Percentiles rank a stretch among this genome's conserved stretches.
Conservation (phyloP, 169 alveolate genomes). For the Plasmodium gallinaceum region DNA sequence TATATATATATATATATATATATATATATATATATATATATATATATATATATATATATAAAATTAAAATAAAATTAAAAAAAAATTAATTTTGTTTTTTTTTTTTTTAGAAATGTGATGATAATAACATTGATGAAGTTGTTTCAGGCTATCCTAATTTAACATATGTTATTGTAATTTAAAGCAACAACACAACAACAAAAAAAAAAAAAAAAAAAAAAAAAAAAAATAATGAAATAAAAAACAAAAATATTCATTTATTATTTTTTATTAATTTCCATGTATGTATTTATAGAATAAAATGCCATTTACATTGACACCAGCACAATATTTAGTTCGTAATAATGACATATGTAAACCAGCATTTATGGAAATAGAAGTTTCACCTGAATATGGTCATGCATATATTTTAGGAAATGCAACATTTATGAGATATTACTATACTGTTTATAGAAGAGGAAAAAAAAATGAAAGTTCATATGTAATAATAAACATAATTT, state of each 20-base stretch:
- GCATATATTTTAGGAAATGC: slow-evolving; percentile 91
- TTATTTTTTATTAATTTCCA: slow-evolving; percentile 19
- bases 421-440: slow-evolving; percentile 90
- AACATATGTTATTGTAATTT: slow-evolving; percentile 53
- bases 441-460: slow-evolving; percentile 88
- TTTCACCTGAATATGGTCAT: slow-evolving; percentile 89
- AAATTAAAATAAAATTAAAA: no score
- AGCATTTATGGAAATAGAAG: slow-evolving; percentile 92
- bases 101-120: slow-evolving; percentile 49
- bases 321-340: slow-evolving; percentile 80
- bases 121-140: slow-evolving; percentile 57
- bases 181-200: background rate
- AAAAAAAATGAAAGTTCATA: slow-evolving; percentile 42
- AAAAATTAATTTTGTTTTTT: background rate
- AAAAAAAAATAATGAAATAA: background rate
- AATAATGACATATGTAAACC: slow-evolving; percentile 85
- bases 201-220: background rate
- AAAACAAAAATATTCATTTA: background rate
- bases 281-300: slow-evolving; percentile 45
- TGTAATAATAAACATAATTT: slow-evolving; percentile 61
- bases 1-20: background rate
- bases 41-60: slow-evolving; percentile 4
- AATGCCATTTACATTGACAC: slow-evolving; percentile 80
- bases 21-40: slow-evolving; percentile 9
- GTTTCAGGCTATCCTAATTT: slow-evolving; percentile 49